Evolutionary conservation across 768 basidiomycete genomes (phyloP).

Genomic region (Coprinopsis marcescibilis): DNA sequence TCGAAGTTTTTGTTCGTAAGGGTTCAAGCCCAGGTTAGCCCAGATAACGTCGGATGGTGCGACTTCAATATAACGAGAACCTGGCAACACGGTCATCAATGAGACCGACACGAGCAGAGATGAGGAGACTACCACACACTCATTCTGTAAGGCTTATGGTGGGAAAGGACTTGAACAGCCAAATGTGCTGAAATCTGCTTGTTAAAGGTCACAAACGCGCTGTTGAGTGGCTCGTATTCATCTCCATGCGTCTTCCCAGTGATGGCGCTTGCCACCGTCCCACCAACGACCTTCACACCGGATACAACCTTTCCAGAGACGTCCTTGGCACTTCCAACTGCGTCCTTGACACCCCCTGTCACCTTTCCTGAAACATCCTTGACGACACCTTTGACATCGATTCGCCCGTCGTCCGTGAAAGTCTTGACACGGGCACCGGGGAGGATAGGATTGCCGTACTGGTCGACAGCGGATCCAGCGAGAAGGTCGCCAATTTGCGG

Average conservation of each 20-base stretch:
- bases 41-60: constrained; percentile 89
- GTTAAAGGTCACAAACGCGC: constrained; percentile 88
- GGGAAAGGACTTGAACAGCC: constrained; percentile 66
- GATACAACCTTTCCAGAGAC: background rate
- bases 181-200: constrained; percentile 91
- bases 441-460: constrained; percentile 3
- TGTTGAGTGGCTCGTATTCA: constrained; percentile 55
- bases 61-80: constrained; percentile 70
- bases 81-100: constrained; percentile 19
- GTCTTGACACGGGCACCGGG: constrained; percentile 6
- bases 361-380: background rate
- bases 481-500: background rate
- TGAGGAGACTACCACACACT: too few relatives aligned
- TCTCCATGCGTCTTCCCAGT: constrained; percentile 16
- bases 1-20: constrained; percentile 75
- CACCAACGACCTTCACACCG: constrained; percentile 18
- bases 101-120: background rate
- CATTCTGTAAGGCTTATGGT: constrained; percentile 85
- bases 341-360: constrained; percentile 15
- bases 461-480: background rate
- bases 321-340: constrained; percentile 12
- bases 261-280: constrained; percentile 12
- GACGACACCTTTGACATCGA: constrained; percentile 16
- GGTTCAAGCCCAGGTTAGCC: constrained; percentile 83
- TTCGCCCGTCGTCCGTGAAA: constrained; percentile 9